Base-by-base conservation (phyloP, 176 grass and related monocot genomes). In the Carex littledalei region DNA sequence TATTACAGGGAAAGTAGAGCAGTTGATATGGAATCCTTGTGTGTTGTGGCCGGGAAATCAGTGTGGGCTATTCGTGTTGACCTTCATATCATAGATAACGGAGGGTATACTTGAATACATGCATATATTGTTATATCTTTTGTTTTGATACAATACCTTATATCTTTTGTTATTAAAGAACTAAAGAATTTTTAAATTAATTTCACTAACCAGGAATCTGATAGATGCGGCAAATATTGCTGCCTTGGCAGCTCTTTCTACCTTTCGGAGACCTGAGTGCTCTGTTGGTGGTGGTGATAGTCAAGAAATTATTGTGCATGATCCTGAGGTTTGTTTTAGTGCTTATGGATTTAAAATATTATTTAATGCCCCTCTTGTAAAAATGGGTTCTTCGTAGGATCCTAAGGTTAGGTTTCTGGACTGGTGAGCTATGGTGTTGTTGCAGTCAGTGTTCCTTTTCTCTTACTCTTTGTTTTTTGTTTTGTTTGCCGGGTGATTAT, bases 11-110 rank as follows among this genome's bases (percentile, higher is more conserved):
- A 99, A 88, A 95, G 96, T 78, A 89, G 90, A 85, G 93, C 93
- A 5, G 91, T 99, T 39, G 96, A 99, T 85, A 94, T 95, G 96
- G 96, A 99, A 81, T 99, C 96, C 4, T 79, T 99, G 34, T 99
- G 96, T 84, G 89, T 99, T 78, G 88, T 95, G 73, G 87, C 96
- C 0, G 93, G 96, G 34, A 99, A 89, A 92, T 92, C 91, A 52
- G 96, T 99, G 35, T 99, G 96, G 96, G 88, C 96, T 0, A 79
- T 95, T 32, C 93, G 91, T 20, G 93, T 99, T 0, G 96, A 99
- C 56, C 91, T 99, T 88, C 96, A 99, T 62, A 99, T 99, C 81
- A 87, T 99, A 84, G 96, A 99, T 84, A 99, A 99, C 55, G 96
- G 96, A 86, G 96, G 96, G 96, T 95, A 99, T 52, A 88, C 0